Evolutionary conservation across 2,329 filamentous ascomycete species (phyloP).

Genomic region (Lachnellula arida): DNA sequence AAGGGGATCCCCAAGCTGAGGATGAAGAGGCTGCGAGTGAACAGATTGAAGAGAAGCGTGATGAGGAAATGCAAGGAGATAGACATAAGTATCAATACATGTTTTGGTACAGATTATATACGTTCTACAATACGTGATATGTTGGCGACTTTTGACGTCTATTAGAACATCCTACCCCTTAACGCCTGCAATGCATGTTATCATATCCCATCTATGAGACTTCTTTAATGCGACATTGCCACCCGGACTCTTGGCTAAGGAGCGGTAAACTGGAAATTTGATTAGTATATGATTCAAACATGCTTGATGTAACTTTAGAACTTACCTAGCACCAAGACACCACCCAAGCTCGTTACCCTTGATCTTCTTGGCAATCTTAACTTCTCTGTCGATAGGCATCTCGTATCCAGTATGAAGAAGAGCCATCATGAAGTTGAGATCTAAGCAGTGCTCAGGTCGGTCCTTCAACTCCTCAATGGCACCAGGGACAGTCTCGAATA

Average conservation of each 20-base stretch:
- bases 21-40: neutral
- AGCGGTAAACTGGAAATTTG: conserved; percentile 65
- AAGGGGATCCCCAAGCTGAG: neutral
- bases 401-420: conserved; percentile 94
- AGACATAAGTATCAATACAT: neutral
- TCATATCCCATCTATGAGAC: conserved; percentile 48
- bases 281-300: conserved; percentile 34
- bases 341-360: conserved; percentile 94
- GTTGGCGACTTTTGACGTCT: neutral
- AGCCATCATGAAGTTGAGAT: conserved; percentile 94
- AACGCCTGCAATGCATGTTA: conserved; percentile 25
- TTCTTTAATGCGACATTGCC: conserved; percentile 82
- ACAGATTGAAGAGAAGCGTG: neutral
- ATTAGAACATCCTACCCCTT: neutral
- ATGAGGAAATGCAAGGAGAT: neutral
- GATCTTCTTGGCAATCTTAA: conserved; percentile 98
- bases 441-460: conserved; percentile 86
- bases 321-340: conserved; percentile 94
- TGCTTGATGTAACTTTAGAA: conserved; percentile 7
- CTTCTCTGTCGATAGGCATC: conserved; percentile 93
- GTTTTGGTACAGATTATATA: conserved; percentile 10
- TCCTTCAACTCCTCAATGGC: conserved; percentile 76
- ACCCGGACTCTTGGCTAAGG: conserved; percentile 75
- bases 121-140: neutral
- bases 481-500: conserved; percentile 70